Conservation (phyloP, 148 eudicot genomes). For the Fallopia convolvulus region DNA sequence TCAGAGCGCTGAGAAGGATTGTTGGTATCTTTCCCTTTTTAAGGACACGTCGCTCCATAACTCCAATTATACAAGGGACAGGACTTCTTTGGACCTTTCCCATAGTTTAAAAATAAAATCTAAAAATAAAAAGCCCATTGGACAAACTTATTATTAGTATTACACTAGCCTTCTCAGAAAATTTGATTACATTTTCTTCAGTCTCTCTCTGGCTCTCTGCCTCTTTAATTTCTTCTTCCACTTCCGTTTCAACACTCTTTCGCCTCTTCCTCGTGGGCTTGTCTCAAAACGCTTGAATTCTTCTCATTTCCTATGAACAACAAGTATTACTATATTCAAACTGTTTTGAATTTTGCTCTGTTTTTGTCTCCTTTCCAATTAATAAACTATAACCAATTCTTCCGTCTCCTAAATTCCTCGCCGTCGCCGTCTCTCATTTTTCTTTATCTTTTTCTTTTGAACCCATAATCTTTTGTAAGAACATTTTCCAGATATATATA, state of each 20-base stretch:
- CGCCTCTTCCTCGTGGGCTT: neutral
- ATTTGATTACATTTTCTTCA: neutral
- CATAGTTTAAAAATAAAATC: neutral
- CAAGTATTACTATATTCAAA: neutral
- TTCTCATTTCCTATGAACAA: neutral
- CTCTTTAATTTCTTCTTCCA: neutral
- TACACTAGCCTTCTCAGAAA: neutral
- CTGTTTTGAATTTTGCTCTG: neutral
- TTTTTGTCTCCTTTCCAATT: neutral
- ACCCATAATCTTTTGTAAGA: neutral
- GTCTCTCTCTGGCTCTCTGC: too few species aligned
- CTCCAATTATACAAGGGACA: conserved; percentile 7
- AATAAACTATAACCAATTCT: neutral
- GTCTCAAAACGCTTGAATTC: neutral
- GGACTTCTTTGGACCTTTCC: neutral
- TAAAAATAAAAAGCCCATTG: neutral
- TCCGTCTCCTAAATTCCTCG: neutral
- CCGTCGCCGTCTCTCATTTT: neutral
- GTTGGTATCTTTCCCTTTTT: conserved; percentile 11
- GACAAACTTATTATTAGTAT: neutral
- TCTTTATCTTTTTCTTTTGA: neutral
- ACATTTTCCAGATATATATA: neutral
- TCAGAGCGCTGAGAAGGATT: conserved; percentile 10
- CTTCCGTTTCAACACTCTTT: neutral
- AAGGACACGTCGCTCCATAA: conserved; percentile 14